Evolutionary conservation across 192 early-diverging fungal species (phyloP), one percentile per base, ranked within the genome.

Genomic region (Paraglomus occultum): DNA sequence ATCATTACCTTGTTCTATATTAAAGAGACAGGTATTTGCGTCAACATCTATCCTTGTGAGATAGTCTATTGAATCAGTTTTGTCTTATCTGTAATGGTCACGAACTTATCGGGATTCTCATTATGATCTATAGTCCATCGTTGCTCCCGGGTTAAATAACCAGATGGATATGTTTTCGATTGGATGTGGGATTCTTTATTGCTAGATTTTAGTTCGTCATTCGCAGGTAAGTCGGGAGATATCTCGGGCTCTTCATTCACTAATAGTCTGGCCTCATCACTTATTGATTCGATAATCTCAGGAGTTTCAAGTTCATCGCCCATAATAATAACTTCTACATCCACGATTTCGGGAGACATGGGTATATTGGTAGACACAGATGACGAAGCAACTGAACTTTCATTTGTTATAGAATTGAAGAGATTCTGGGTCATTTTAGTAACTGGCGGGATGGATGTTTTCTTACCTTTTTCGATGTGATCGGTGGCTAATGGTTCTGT

Each of bases 171-270:
- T 57, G 54, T 57, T 57, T 57, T 6, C 54, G 6, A 57, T 57
- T 57, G 54, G 54, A 1, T 57, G 18, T 20, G 1, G 54, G 4
- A 0, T 57, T 20, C 54, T 57, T 57, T 7, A 23, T 57, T 57
- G 31, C 14, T 57, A 23, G 54, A 22, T 57, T 57, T 57, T 57
- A 23, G 54, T 57, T 57, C 54, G 31, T 57, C 22, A 23, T 57
- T 57, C 22, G 22, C 31, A 20, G 54, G 18, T 57, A 57, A 57
- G 54, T 57, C 54, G 18, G 18, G 54, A 57, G 54, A 57, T 15
- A 57, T 57, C 22, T 57, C 54, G 10, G 54, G 54, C 14, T 57
- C 54, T 5, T 57, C 3, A 31, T 31, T 31, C 3, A 31, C 31
- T n/a, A n/a, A n/a, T n/a, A 31, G 31, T 31, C 31, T 3, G 3